Percentiles rank a stretch among this genome's conserved stretches.
Conservation (phyloP, 208 protist species). For the Trypanosoma vivax region DNA sequence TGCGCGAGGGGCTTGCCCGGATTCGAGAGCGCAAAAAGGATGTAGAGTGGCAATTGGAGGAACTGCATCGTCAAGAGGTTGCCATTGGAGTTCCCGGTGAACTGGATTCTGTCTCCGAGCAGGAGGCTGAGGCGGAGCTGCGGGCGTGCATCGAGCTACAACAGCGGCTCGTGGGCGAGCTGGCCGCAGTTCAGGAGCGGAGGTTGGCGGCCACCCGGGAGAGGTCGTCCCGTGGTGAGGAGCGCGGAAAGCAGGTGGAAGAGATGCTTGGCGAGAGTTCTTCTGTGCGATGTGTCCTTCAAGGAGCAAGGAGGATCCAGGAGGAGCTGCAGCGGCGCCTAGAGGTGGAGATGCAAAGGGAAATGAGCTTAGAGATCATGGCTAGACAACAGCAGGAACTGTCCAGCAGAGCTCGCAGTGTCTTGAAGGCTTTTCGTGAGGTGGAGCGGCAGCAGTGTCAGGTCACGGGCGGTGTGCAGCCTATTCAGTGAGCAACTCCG, state of each 20-base stretch:
- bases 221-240: slow-evolving; percentile 9
- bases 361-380: slow-evolving; percentile 1
- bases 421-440: slow-evolving; percentile 4
- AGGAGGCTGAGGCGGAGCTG: slow-evolving; percentile 20
- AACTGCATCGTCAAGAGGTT: not conserved
- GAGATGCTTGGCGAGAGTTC: slow-evolving; percentile 1
- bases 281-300: slow-evolving; percentile 13
- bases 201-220: slow-evolving; percentile 9
- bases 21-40: slow-evolving; percentile 6
- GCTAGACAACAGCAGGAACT: slow-evolving; percentile 9
- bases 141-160: slow-evolving; percentile 14
- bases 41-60: not conserved
- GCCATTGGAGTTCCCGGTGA: not conserved
- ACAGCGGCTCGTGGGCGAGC: slow-evolving; percentile 10
- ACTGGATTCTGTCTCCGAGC: not conserved
- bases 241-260: slow-evolving; percentile 15
- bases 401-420: not conserved
- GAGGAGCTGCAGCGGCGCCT: slow-evolving; percentile 11
- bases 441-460: slow-evolving; percentile 6
- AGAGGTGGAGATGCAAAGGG: slow-evolving; percentile 16
- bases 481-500: too few species aligned
- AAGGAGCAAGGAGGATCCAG: not conserved
- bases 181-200: slow-evolving; percentile 12
- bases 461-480: too few species aligned
- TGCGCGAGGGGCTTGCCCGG: not conserved